Base-by-base conservation (phyloP, 495 filamentous ascomycete species). In the Copromyces sp. region DNA sequence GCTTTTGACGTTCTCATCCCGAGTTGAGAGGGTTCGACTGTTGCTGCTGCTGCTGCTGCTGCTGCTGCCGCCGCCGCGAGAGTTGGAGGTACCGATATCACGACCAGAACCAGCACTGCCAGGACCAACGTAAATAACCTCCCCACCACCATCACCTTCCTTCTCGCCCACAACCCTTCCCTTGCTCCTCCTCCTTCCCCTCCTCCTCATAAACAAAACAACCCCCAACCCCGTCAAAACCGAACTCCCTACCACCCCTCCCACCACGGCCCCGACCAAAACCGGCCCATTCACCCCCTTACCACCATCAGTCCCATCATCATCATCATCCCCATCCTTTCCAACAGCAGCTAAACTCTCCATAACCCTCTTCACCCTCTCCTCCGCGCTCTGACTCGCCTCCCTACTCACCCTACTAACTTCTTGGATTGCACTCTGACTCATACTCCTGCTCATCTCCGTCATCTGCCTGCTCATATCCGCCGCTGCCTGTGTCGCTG, bases 401-500 rank as follows among this genome's bases (percentile, higher is more conserved):
- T 37, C 35, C 35, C 35, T 37, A 3, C 35, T 59, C 5, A 59
- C 47, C 24, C 24, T 59, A 1, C 47, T 32, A 11, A 59, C 47
- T 14, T 24, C 24, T 7, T 61, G 5, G 11, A 16, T 14, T 24
- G 53, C 53, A 9, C 53, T 61, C 53, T 32, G 53, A 14, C 24
- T 16, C 53, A 61, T 32, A 61, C 53, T 61, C 53, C 53, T 61
- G 32, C 35, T 35, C 41, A 37, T 44, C 17, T 38, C 41, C 17
- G 1, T 17, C 17, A 40, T 29, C 6, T 20, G 35, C 8, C 68
- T 69, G 0, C 17, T 29, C 35, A 69, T 2, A 24, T 78, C 74
- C 4, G 59, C 70, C 47, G 72, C 74, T 24, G 71, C 70, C 68
- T 81, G 78, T 12, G 74, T 75, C 1, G 75, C 72, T 3, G 75